Conservation (phyloP, 176 grass and related monocot species). For the Alloteropsis semialata region DNA sequence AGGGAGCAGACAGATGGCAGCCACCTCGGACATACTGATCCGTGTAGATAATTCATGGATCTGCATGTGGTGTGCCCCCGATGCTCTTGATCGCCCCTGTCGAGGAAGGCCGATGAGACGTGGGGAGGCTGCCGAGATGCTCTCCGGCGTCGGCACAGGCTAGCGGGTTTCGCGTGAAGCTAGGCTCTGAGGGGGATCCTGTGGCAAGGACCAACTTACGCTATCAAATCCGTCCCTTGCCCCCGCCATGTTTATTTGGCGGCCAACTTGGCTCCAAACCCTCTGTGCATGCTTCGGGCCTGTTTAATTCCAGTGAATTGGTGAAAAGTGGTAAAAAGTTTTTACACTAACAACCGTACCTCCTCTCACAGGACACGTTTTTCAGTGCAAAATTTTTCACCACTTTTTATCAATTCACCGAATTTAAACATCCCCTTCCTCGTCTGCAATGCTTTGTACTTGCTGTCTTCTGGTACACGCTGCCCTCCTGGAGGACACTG, state of each 20-base stretch:
- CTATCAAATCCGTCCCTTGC: slow-evolving; percentile 24
- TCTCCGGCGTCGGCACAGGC: not conserved
- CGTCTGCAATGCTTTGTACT: not conserved
- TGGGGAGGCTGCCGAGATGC: not conserved
- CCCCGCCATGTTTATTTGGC: not conserved
- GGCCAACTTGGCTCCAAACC: not conserved
- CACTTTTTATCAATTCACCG: too few species aligned
- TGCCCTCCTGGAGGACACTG: not conserved
- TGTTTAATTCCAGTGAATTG: too few species aligned
- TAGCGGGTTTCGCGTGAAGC: not conserved
- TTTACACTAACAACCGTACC: too few species aligned
- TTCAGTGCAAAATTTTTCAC: too few species aligned
- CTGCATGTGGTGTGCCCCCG: not conserved
- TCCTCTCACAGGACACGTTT: too few species aligned
- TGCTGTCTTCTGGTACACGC: not conserved
- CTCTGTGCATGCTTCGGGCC: not conserved
- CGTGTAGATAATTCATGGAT: not conserved
- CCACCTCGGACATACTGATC: not conserved
- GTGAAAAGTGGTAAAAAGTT: too few species aligned
- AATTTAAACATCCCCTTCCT: too few species aligned
- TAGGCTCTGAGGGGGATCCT: slow-evolving; percentile 2
- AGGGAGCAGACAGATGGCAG: not conserved
- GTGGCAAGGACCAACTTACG: slow-evolving; percentile 23
- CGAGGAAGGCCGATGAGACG: not conserved
- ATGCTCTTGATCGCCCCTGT: not conserved